Percentiles rank a stretch among this genome's conserved stretches.
These are phyloP conservation scores for Teratosphaeria pseudoeucalypti DNA, from an alignment of 2,329 filamentous ascomycete genomes.

Conservation along the genomic window DNA sequence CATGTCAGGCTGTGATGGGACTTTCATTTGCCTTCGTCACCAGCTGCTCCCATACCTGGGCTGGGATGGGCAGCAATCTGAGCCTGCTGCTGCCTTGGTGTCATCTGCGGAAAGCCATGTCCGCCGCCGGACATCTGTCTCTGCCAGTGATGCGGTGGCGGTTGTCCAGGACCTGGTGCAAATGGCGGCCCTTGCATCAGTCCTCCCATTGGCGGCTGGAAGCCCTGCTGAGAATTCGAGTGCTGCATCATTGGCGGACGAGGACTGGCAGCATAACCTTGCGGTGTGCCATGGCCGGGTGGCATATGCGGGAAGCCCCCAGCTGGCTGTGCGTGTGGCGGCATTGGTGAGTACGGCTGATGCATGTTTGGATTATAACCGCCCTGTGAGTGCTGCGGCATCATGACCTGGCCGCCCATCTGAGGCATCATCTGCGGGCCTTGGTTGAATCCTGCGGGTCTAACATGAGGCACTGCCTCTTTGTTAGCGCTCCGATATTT, in stretches of 20 bases:
- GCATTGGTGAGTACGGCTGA: slow-evolving; percentile 54
- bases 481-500: not conserved
- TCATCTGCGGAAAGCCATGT: slow-evolving; percentile 23
- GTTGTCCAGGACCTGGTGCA: slow-evolving; percentile 2
- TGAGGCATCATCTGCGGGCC: slow-evolving; percentile 5
- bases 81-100: slow-evolving; percentile 24
- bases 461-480: not conserved
- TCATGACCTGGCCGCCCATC: slow-evolving; percentile 8
- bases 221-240: slow-evolving; percentile 85
- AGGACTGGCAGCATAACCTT: slow-evolving; percentile 74
- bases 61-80: slow-evolving; percentile 18
- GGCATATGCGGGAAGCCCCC: slow-evolving; percentile 34
- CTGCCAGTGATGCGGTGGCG: slow-evolving; percentile 19
- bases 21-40: not conserved
- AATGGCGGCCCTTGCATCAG: slow-evolving; percentile 5
- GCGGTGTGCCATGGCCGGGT: slow-evolving; percentile 28
- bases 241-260: slow-evolving; percentile 86
- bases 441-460: slow-evolving; percentile 1
- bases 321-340: slow-evolving; percentile 54
- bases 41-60: slow-evolving; percentile 13
- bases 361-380: slow-evolving; percentile 58
- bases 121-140: slow-evolving; percentile 18
- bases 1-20: not conserved
- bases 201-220: slow-evolving; percentile 25
- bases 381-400: slow-evolving; percentile 9